Evolutionary conservation across 2,329 filamentous ascomycete genomes (phyloP).

Genomic region (Colletotrichum echinochloae): DNA sequence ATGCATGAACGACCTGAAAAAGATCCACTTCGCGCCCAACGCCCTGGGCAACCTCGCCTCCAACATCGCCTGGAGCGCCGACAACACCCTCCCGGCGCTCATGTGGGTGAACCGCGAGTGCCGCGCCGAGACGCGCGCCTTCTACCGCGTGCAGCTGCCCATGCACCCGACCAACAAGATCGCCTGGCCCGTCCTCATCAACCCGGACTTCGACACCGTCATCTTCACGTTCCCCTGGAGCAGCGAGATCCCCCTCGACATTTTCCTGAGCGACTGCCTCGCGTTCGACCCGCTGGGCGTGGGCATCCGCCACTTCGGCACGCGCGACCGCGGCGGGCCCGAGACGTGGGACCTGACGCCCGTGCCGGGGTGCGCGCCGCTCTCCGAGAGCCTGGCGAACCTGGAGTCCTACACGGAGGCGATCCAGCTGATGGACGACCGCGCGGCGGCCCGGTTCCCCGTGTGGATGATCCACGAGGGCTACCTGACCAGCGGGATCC

Average conservation of each 20-base stretch:
- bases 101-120: constrained; percentile 43
- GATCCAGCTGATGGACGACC: constrained; percentile 40
- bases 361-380: constrained; percentile 33
- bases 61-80: constrained; percentile 41
- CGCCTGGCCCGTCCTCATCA: constrained; percentile 40
- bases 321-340: constrained; percentile 35
- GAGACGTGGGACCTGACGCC: constrained; percentile 41
- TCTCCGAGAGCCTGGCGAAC: constrained; percentile 34
- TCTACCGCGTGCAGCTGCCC: constrained; percentile 43
- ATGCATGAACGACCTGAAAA: constrained; percentile 48
- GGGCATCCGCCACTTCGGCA: constrained; percentile 38
- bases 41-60: constrained; percentile 36
- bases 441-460: constrained; percentile 33
- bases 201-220: constrained; percentile 42
- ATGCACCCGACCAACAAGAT: constrained; percentile 41
- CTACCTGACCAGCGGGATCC: constrained; percentile 34
- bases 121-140: constrained; percentile 40
- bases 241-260: constrained; percentile 39
- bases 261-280: constrained; percentile 39
- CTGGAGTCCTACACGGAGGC: constrained; percentile 38
- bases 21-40: constrained; percentile 38
- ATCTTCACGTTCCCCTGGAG: constrained; percentile 42
- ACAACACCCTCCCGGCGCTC: constrained; percentile 41
- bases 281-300: constrained; percentile 38
- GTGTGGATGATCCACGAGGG: constrained; percentile 42